Percentiles rank a stretch among this genome's conserved stretches.
phyloP scores from a whole-genome alignment of 192 early-diverging fungal species.

The Backusella sp. region DNA sequence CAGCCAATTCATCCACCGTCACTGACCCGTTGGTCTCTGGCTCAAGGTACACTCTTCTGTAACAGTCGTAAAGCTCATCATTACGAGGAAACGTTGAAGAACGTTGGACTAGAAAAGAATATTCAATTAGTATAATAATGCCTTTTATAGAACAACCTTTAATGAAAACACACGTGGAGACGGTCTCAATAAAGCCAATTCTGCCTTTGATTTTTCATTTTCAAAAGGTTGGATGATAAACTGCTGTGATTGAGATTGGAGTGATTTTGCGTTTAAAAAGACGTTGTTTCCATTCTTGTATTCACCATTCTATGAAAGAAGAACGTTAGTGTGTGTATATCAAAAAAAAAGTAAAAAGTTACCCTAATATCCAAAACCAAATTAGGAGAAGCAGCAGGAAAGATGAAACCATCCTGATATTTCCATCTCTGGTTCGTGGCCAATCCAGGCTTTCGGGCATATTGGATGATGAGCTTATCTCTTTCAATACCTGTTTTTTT shows the following conservation, averaged over 20 bases:
- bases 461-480: constrained; percentile 29
- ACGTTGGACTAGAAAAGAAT: not conserved
- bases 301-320: constrained; percentile 21
- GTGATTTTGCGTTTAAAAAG: constrained; percentile 19
- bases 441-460: constrained; percentile 30
- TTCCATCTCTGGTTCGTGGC: constrained; percentile 29
- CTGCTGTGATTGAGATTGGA: constrained; percentile 14
- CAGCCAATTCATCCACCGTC: constrained; percentile 11
- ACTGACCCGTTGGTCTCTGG: not conserved
- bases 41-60: constrained; percentile 18
- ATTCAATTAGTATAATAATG: constrained; percentile 4
- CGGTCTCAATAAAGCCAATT: constrained; percentile 21
- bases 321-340: too few relatives aligned
- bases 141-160: not conserved
- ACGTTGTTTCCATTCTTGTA: constrained; percentile 19
- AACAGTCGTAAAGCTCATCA: constrained; percentile 24
- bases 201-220: constrained; percentile 21
- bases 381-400: constrained; percentile 18
- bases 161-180: constrained; percentile 11
- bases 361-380: constrained; percentile 26
- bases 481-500: constrained; percentile 13
- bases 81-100: constrained; percentile 14
- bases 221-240: constrained; percentile 28
- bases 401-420: constrained; percentile 29
- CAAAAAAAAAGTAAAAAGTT: not conserved